Percentiles rank a stretch among this genome's conserved stretches.
These are phyloP conservation scores for Achlya hypogyna DNA, from an alignment of 352 stramenopile genomes.

Conservation along the genomic window DNA sequence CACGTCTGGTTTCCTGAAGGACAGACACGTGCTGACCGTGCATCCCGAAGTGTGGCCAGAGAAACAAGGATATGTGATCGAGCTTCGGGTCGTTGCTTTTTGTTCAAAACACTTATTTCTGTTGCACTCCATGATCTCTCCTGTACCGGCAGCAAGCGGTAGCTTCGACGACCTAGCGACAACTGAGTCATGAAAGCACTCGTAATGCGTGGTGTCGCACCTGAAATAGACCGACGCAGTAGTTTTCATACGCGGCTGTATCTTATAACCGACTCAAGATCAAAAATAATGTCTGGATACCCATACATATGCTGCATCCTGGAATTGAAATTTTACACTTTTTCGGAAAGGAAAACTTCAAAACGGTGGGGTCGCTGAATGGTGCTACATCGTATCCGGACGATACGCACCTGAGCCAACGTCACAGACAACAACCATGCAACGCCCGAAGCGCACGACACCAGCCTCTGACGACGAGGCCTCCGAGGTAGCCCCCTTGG, in stretches of 20 bases:
- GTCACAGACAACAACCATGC: not conserved
- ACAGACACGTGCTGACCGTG: too few species aligned
- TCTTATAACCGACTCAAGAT: not conserved
- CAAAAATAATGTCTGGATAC: not conserved
- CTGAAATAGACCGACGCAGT: not conserved
- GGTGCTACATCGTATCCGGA: not conserved
- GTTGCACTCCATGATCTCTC: not conserved
- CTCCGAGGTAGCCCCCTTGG: not conserved
- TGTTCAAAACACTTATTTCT: too few species aligned
- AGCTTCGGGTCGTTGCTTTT: too few species aligned
- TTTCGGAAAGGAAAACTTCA: not conserved
- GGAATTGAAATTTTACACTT: not conserved
- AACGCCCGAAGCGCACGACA: slow-evolving; percentile 5
- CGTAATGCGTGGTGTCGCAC: not conserved
- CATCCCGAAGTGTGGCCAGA: too few species aligned
- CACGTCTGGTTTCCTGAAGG: not conserved
- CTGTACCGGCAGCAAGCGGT: too few species aligned
- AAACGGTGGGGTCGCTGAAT: not conserved
- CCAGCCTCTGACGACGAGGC: not conserved
- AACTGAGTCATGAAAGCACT: not conserved
- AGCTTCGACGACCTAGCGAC: not conserved
- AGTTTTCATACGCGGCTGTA: not conserved
- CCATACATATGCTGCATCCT: not conserved
- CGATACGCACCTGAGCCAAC: not conserved
- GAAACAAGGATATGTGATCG: too few species aligned